A percentile compares a stretch with the other conserved stretches of the same genome.
phyloP scores from a whole-genome alignment of 73 alveolate species.

The Paraurostyla sp. region DNA sequence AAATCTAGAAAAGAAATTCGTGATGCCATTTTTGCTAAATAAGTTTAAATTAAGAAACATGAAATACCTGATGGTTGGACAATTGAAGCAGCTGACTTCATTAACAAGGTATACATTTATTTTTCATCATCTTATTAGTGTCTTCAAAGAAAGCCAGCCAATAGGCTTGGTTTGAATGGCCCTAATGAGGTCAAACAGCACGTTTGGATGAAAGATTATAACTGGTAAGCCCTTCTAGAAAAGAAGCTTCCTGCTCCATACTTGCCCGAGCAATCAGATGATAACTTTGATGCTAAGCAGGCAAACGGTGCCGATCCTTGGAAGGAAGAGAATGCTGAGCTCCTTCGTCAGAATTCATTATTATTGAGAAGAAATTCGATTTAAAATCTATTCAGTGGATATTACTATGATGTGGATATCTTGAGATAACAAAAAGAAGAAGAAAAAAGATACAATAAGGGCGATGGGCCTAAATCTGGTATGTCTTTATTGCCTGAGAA shows the following conservation, averaged over 20 bases:
- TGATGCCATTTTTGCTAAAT: conserved; percentile 87
- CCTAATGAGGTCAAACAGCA: conserved; percentile 77
- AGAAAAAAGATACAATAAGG: not conserved
- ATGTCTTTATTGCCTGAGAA: conserved; percentile 4
- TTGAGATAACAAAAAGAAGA: conserved; percentile 8
- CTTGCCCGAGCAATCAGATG: conserved; percentile 62
- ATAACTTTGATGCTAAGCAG: conserved; percentile 74
- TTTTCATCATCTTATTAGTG: not conserved
- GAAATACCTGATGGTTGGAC: conserved; percentile 95
- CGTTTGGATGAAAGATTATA: conserved; percentile 78
- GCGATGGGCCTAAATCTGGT: conserved; percentile 15
- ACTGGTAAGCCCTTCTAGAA: conserved; percentile 79
- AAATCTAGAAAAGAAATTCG: conserved; percentile 81
- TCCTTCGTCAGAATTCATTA: conserved; percentile 61
- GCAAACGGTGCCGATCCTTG: conserved; percentile 75
- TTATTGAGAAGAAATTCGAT: conserved; percentile 77
- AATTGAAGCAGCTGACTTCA: conserved; percentile 94
- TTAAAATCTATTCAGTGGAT: conserved; percentile 80
- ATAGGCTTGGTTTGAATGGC: conserved; percentile 75
- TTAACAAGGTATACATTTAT: conserved; percentile 78
- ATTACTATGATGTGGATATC: conserved; percentile 65
- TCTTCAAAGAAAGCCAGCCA: conserved; percentile 77
- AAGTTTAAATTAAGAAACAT: conserved; percentile 82
- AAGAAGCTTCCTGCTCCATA: conserved; percentile 83
- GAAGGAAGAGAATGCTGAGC: conserved; percentile 80